These are phyloP conservation scores for Eragrostis tef DNA, from an alignment of 202 grass and related monocot species.

Conservation along the genomic window DNA sequence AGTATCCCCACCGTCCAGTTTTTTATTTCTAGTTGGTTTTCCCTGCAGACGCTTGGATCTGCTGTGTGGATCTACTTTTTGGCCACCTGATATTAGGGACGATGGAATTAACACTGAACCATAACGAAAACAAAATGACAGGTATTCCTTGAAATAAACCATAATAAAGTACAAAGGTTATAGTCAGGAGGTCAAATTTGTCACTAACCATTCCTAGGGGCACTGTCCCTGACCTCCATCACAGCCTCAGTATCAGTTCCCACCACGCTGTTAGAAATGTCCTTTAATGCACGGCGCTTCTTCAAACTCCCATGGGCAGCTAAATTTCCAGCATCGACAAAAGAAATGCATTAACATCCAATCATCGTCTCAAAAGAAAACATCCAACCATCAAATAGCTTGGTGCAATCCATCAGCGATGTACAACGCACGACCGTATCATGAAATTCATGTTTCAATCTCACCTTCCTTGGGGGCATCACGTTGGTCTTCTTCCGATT, in stretches of 20 bases:
- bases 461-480: neutral
- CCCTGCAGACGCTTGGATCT: conserved; percentile 19
- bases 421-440: neutral
- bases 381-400: conserved; percentile 1
- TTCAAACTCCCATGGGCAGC: neutral
- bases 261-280: neutral
- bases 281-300: neutral
- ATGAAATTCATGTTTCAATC: neutral
- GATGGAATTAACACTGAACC: neutral
- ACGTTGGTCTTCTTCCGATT: neutral
- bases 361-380: neutral
- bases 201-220: conserved; percentile 10
- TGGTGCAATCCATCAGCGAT: neutral
- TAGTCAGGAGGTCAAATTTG: neutral
- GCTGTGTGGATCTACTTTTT: conserved; percentile 5
- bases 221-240: neutral
- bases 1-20: neutral
- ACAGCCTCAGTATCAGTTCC: neutral
- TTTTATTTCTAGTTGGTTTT: neutral
- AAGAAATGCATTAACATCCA: too few species aligned
- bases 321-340: neutral
- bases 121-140: neutral
- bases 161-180: neutral
- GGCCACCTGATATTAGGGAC: neutral
- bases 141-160: neutral